Base-by-base conservation (phyloP, 305 asterid genomes). In the Fraxinus dipetala region DNA sequence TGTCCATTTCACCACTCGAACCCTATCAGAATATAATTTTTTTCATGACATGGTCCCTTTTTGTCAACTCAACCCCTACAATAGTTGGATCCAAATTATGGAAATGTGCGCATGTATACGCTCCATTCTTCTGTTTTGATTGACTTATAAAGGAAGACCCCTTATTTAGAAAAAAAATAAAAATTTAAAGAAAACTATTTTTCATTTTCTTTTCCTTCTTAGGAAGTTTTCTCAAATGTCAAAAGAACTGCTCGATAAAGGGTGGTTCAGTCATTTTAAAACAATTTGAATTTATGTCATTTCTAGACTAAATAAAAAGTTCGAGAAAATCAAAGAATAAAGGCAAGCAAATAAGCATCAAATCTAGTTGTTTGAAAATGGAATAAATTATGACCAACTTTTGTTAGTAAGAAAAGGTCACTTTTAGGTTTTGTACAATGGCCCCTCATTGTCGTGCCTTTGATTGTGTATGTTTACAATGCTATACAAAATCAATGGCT, bases 381-480 rank as follows among this genome's bases (percentile, higher is more conserved):
- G 85, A 84, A 79, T 43, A 80, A 82, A 24, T 38, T 69, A 84
- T 32, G 31, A 51, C 67, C 67, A 76, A 85, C 81, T 85, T 86
- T 79, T 74, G 79, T 30, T 69, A 5, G 14, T 40, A 0, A 43
- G 13, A 43, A 85, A 83, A 79, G 85, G 32, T 34, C 70, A 83
- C 85, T 86, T 85, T 86, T 75, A 81, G 59, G 73, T 81, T 56
- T 86, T 85, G 87, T 65, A 78, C 83, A 67, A 20, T 22, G 30
- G 69, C 69, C 69, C 28, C 28, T 59, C 30, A 56, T 20, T 59
- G 69, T 59, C 11, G 13, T 59, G 70, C 30, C 28, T 59, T 20
- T 2, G 31, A 18, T 20, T 59, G 31, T 59, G 31, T 20, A 59
- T 7, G 1, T 18, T 56, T 6, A 18, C 9, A 18, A 18, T 18